phyloP scores from a whole-genome alignment of 2,329 filamentous ascomycete genomes.

The Myriosclerotinia curreyana region DNA sequence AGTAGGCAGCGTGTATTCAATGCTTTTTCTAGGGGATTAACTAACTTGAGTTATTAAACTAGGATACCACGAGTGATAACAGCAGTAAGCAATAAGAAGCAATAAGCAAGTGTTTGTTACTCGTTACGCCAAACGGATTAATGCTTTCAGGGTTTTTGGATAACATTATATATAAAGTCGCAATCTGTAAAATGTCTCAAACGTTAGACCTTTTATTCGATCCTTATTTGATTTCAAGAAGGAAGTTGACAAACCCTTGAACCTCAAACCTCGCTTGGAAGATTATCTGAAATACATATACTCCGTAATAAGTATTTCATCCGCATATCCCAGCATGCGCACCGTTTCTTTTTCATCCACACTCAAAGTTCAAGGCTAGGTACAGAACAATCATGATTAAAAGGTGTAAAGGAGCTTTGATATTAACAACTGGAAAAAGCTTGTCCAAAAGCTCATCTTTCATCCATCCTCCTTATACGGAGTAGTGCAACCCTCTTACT shows the following conservation, averaged over 20 bases:
- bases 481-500: too few species aligned
- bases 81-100: too few species aligned
- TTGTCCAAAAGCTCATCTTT: too few species aligned
- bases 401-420: too few species aligned
- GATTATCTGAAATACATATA: too few species aligned
- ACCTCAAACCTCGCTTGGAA: too few species aligned
- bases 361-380: not conserved
- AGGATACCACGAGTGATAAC: conserved; percentile 19
- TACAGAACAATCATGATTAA: not conserved
- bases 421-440: too few species aligned
- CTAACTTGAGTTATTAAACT: not conserved
- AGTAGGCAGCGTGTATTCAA: conserved; percentile 9
- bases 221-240: not conserved
- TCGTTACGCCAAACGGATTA: not conserved
- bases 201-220: not conserved
- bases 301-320: too few species aligned
- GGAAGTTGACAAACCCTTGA: too few species aligned
- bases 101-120: conserved; percentile 5
- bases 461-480: too few species aligned
- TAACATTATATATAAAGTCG: not conserved
- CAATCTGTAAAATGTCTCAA: conserved; percentile 15
- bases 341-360: not conserved
- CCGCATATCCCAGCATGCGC: not conserved
- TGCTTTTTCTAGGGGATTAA: not conserved
- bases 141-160: not conserved